Evolutionary conservation across 129 eudicot species (phyloP), one percentile per base, ranked within the genome.

Genomic region (Silybum marianum): DNA sequence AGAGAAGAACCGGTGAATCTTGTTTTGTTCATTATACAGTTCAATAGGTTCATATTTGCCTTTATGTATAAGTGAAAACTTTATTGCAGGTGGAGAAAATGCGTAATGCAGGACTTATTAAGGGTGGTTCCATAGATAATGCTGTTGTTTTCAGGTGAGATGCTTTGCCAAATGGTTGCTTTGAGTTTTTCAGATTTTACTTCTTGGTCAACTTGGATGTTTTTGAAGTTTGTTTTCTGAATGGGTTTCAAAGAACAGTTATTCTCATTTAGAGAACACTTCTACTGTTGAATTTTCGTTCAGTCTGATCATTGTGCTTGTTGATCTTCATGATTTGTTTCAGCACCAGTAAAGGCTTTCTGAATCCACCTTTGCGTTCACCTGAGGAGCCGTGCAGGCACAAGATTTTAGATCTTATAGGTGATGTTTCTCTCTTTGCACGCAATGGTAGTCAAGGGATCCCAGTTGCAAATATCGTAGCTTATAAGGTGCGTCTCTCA

Each of bases 101-200:
- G 95, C 95, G 92, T 19, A 78, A 78, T 25, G 83, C 88, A 60
- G 97, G 97, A 63, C 95, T 96, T 71, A 96, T 93, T 36, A 90
- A 90, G 78, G 99, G 99, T n/a, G 99, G 99, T 63, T 91, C 98
- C 16, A 44, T 84, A 39, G 96, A 93, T 72, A 96, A 92, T 77
- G 99, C 99, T 65, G 89, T 96, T 81, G 85, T 91, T 82, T 95
- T 97, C 84, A 93, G 99, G 99, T 95, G 28, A 81, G 90, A 80
- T 81, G 70, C 74, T 63, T 74, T 73, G 36, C 24, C 63, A 48
- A 44, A 24, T 54, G 30, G 36, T 19, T 75, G 76, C 77, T 62
- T 73, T 63, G 32, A 63, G 24, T 62, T 72, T 58, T 73, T 81
- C 25, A 80, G 24, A 23, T 81, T 42, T 24, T 73, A 48, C 69